These are phyloP conservation scores for Gonapodya prolifera DNA, from an alignment of 192 early-diverging fungal genomes.

Conservation along the genomic window DNA sequence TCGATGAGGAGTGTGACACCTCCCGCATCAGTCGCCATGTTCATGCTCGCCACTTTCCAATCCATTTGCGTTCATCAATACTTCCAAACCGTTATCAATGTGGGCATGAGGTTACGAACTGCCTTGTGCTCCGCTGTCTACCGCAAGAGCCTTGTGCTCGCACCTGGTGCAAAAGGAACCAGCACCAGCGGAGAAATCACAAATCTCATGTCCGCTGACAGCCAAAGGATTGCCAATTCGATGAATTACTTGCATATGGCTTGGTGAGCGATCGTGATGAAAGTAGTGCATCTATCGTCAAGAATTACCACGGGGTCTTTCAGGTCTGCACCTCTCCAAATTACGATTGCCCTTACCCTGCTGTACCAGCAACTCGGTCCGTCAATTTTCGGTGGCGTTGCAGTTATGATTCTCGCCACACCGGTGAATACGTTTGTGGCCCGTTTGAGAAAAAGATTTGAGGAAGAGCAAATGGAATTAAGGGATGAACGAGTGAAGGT, in stretches of 20 bases:
- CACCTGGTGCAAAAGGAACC: not conserved
- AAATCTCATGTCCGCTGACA: not conserved
- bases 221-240: not conserved
- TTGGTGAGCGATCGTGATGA: slow-evolving; percentile 15
- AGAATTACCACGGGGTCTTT: no score
- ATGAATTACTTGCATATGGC: slow-evolving; percentile 58
- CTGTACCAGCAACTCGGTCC: slow-evolving; percentile 70
- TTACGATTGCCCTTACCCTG: slow-evolving; percentile 57
- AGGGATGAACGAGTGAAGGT: not conserved
- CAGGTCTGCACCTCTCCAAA: slow-evolving; percentile 62
- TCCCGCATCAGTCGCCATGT: not conserved
- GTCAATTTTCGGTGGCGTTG: slow-evolving; percentile 72
- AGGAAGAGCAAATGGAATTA: not conserved
- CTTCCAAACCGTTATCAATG: slow-evolving; percentile 24
- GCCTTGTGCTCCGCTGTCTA: slow-evolving; percentile 52
- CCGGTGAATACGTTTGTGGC: slow-evolving; percentile 46
- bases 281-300: not conserved
- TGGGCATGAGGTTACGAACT: not conserved
- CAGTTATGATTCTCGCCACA: slow-evolving; percentile 65
- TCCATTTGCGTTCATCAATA: not conserved
- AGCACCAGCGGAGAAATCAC: not conserved
- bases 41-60: not conserved
- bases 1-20: no score
- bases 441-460: not conserved
- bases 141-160: slow-evolving; percentile 51